Evolutionary conservation across 768 basidiomycete species (phyloP).

Genomic region (Suillus tomentosus): DNA sequence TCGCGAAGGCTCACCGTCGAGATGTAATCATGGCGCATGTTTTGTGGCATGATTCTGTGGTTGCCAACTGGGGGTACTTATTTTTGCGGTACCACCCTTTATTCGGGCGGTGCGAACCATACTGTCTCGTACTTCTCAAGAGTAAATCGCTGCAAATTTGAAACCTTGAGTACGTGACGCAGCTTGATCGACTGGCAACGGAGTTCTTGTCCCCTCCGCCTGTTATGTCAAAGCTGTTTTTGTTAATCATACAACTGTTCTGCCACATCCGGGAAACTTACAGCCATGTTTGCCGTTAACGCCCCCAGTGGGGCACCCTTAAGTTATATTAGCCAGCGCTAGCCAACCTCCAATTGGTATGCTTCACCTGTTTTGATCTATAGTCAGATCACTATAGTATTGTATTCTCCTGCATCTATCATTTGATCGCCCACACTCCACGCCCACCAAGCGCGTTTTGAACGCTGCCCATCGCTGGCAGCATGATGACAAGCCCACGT

Average conservation of each 20-base stretch:
- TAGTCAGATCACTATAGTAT: slow-evolving; percentile 9
- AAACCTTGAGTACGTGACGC: neutral
- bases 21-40: neutral
- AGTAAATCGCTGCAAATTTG: neutral
- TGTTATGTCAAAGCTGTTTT: slow-evolving; percentile 9
- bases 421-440: slow-evolving; percentile 13
- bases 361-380: slow-evolving; percentile 9
- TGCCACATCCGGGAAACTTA: slow-evolving; percentile 23
- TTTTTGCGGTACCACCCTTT: slow-evolving; percentile 18
- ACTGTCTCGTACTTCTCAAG: slow-evolving; percentile 11
- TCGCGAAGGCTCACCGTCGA: neutral
- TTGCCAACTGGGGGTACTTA: neutral
- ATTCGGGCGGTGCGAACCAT: slow-evolving; percentile 14
- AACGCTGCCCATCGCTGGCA: too few relatives aligned
- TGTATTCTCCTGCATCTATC: slow-evolving; percentile 16
- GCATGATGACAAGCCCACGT: neutral
- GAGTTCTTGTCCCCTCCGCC: slow-evolving; percentile 1
- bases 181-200: neutral
- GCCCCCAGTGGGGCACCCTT: neutral
- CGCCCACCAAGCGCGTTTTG: neutral
- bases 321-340: slow-evolving; percentile 32
- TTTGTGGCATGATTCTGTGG: neutral
- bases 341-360: slow-evolving; percentile 12
- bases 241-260: slow-evolving; percentile 13
- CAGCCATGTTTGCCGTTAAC: slow-evolving; percentile 22